Conservation (phyloP, 2,329 filamentous ascomycete genomes). For the Boeremia exigua region DNA sequence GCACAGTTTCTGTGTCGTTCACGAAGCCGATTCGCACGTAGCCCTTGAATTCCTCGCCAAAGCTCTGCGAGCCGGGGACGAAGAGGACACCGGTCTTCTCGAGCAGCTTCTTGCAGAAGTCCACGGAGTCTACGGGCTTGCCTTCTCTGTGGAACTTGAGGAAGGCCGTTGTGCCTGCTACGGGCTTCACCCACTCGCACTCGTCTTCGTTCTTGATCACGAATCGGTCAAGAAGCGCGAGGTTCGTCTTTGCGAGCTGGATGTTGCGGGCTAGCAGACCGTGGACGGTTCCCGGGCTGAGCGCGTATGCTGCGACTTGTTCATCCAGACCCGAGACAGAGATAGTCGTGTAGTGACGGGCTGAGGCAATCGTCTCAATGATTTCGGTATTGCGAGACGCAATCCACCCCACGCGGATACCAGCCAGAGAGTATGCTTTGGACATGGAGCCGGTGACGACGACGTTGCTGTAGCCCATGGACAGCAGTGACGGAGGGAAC, state of each 20-base stretch:
- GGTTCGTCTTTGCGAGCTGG: constrained; percentile 70
- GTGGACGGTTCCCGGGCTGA: constrained; percentile 70
- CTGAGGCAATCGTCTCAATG: constrained; percentile 67
- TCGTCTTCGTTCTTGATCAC: constrained; percentile 68
- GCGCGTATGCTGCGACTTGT: constrained; percentile 75
- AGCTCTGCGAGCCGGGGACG: constrained; percentile 74
- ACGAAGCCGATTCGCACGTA: constrained; percentile 81
- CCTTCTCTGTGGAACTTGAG: constrained; percentile 70
- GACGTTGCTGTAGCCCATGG: constrained; percentile 73
- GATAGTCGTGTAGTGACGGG: constrained; percentile 84
- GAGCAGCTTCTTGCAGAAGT: constrained; percentile 72
- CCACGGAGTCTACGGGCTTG: constrained; percentile 71
- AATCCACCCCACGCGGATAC: constrained; percentile 83
- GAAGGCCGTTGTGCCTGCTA: constrained; percentile 81
- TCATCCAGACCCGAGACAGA: constrained; percentile 85
- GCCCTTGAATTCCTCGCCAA: constrained; percentile 73
- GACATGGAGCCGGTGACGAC: constrained; percentile 82
- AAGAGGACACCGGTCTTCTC: constrained; percentile 75
- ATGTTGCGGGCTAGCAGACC: constrained; percentile 68
- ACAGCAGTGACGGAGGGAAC: constrained; percentile 71
- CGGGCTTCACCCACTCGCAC: constrained; percentile 75
- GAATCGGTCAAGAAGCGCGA: constrained; percentile 70
- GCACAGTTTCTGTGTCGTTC: constrained; percentile 71
- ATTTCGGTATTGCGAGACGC: constrained; percentile 69
- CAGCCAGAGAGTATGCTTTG: constrained; percentile 83